phyloP scores from a whole-genome alignment of 768 basidiomycete genomes.

The Tricholoma terreum region DNA sequence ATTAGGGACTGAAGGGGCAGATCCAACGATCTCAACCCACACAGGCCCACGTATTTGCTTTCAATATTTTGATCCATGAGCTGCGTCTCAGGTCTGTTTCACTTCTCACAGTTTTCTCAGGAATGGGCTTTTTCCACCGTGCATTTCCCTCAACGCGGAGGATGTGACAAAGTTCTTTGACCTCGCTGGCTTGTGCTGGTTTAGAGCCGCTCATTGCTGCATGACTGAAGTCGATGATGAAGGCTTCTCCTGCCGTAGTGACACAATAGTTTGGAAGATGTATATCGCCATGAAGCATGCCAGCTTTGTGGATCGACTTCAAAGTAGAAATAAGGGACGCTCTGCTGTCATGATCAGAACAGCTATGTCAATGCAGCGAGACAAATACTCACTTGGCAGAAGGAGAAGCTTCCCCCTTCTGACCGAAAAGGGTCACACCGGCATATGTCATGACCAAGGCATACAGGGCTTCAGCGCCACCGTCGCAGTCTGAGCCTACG shows the following conservation, averaged over 20 bases:
- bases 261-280: not conserved
- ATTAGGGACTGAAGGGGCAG: too few relatives aligned
- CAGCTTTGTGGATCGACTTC: too few relatives aligned
- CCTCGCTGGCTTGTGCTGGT: too few relatives aligned
- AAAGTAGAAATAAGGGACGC: not conserved
- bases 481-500: not conserved
- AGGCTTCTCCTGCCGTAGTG: not conserved
- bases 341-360: not conserved
- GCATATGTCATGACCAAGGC: not conserved
- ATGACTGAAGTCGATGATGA: not conserved
- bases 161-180: too few relatives aligned
- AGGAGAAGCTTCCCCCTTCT: not conserved
- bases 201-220: too few relatives aligned
- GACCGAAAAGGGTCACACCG: not conserved
- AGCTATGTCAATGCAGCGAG: not conserved
- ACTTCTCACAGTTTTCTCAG: not conserved
- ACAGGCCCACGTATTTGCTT: too few relatives aligned
- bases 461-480: not conserved
- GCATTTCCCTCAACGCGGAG: too few relatives aligned
- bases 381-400: not conserved
- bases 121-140: not conserved
- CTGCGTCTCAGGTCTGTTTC: not conserved
- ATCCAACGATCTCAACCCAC: too few relatives aligned
- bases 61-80: not conserved
- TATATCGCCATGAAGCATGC: too few relatives aligned